Percentiles rank a stretch among this genome's conserved stretches.
Evolutionary conservation across 495 filamentous ascomycete genomes (phyloP).

Genomic region (Aspergillus ellipticus): DNA sequence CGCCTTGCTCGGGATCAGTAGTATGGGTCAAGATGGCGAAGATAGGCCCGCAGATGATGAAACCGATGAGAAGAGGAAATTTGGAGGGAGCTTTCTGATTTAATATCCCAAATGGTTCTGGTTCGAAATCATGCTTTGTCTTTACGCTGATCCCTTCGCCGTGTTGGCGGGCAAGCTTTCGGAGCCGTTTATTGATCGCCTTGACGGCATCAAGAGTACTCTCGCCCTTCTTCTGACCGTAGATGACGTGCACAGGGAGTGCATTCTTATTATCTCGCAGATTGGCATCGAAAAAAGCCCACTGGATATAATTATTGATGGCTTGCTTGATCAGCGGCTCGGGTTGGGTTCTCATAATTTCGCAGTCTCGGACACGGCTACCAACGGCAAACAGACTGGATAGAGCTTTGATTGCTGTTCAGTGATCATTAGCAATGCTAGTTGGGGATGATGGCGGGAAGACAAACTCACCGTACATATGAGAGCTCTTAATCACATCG

Average conservation of each 20-base stretch:
- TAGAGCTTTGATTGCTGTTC: slow-evolving; percentile 37
- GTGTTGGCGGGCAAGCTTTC: slow-evolving; percentile 26
- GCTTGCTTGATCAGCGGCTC: slow-evolving; percentile 29
- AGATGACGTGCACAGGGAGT: slow-evolving; percentile 34
- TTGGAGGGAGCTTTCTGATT: not conserved
- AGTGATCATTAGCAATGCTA: not conserved
- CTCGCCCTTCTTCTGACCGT: slow-evolving; percentile 27
- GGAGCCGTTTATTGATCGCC: slow-evolving; percentile 27
- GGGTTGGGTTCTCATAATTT: slow-evolving; percentile 20
- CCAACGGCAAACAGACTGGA: slow-evolving; percentile 34
- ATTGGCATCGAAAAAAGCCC: slow-evolving; percentile 39
- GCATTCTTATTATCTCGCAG: slow-evolving; percentile 18
- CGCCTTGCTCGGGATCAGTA: slow-evolving; percentile 20
- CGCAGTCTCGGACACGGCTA: slow-evolving; percentile 39
- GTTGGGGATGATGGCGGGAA: not conserved
- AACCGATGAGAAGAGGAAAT: slow-evolving; percentile 34
- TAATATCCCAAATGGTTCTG: too few relatives aligned
- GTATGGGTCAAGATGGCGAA: slow-evolving; percentile 41
- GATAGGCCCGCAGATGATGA: slow-evolving; percentile 40
- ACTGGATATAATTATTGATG: slow-evolving; percentile 38
- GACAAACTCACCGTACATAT: slow-evolving; percentile 32
- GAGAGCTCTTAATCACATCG: slow-evolving; percentile 31
- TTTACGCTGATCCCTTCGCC: slow-evolving; percentile 5
- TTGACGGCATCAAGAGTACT: slow-evolving; percentile 25
- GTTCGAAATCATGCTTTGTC: not conserved